Conservation (phyloP, 352 stramenopile species). For the Phytophthora cactorum region DNA sequence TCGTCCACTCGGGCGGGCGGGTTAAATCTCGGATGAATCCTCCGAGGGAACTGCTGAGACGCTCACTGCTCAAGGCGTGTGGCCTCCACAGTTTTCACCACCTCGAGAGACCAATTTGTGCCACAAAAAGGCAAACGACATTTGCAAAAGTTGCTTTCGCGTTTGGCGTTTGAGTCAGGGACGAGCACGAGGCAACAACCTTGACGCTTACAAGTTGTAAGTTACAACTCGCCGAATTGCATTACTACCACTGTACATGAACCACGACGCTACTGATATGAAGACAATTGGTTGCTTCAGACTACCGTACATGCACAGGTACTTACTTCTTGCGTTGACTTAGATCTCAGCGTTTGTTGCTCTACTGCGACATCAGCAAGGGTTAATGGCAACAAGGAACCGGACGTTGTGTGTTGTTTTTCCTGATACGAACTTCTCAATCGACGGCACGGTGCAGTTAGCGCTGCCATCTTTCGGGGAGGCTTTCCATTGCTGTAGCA, state of each 20-base stretch:
- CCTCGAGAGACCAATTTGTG: conserved; percentile 21
- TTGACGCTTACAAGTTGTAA: too few species aligned
- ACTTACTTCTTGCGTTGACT: not conserved
- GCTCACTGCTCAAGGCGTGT: conserved; percentile 9
- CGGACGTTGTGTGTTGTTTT: not conserved
- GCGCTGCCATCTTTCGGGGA: conserved; percentile 13
- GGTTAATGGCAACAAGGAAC: not conserved
- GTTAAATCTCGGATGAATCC: too few species aligned
- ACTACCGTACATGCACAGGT: too few species aligned
- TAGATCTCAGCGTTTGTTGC: not conserved
- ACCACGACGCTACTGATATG: not conserved
- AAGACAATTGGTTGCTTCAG: not conserved
- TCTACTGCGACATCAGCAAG: not conserved
- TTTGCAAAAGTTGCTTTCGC: conserved; percentile 14
- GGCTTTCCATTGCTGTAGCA: conserved; percentile 26
- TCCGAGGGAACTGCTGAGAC: too few species aligned
- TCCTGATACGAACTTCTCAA: not conserved
- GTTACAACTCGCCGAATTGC: conserved; percentile 18
- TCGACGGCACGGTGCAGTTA: not conserved
- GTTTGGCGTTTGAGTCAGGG: conserved; percentile 4
- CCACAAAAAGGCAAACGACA: conserved; percentile 15
- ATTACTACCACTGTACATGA: not conserved
- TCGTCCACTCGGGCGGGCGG: conserved; percentile 21
- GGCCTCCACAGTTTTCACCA: conserved; percentile 29
- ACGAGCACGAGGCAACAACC: conserved; percentile 2